Conservation (phyloP, 345 rosid species). For the Limnanthes douglasii region DNA sequence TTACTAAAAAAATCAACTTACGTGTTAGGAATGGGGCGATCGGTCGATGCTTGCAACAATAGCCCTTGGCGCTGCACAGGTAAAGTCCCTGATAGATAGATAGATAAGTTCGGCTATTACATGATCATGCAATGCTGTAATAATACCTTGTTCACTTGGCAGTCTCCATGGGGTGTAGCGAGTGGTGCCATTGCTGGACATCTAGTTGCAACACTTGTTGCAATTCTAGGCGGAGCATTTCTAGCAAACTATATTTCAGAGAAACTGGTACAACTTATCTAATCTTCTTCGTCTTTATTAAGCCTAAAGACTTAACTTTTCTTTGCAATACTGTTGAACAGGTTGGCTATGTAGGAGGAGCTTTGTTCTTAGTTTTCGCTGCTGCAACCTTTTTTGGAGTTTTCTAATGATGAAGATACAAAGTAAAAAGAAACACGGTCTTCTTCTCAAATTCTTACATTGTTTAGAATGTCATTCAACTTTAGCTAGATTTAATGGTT, state of each 20-base stretch:
- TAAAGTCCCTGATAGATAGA: constrained; percentile 10
- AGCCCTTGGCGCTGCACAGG: constrained; percentile 98
- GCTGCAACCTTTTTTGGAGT: constrained; percentile 83
- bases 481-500: too few relatives aligned
- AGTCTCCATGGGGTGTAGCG: constrained; percentile 98
- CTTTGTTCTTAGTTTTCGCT: constrained; percentile 69
- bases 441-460: too few relatives aligned
- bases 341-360: constrained; percentile 93
- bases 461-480: too few relatives aligned
- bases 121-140: neutral
- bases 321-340: constrained; percentile 16
- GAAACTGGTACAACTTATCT: constrained; percentile 45
- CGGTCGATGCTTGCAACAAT: constrained; percentile 99
- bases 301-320: too few relatives aligned
- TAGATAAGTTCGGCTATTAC: neutral
- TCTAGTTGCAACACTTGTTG: constrained; percentile 67
- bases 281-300: constrained; percentile 1
- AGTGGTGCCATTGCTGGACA: constrained; percentile 96
- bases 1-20: too few relatives aligned
- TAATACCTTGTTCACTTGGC: constrained; percentile 2
- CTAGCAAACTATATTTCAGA: constrained; percentile 92
- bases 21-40: constrained; percentile 94
- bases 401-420: constrained; percentile 21
- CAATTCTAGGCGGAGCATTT: constrained; percentile 83
- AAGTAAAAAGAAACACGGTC: constrained; percentile 1